Percentiles rank a stretch among this genome's conserved stretches.
Evolutionary conservation across 345 rosid species (phyloP).

Genomic region (Sonneratia alba): DNA sequence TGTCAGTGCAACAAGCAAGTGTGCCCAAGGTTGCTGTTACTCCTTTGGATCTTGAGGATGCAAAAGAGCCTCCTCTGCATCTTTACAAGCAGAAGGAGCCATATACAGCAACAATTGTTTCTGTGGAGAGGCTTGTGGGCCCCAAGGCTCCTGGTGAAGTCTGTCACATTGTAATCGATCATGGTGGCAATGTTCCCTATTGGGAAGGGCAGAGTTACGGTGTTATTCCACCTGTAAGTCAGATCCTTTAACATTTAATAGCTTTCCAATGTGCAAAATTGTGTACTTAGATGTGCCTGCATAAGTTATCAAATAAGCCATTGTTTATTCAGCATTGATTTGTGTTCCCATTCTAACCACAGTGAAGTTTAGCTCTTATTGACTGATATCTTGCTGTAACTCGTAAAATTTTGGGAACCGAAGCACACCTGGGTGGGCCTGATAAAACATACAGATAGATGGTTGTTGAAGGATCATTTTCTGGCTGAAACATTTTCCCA

Average conservation of each 20-base stretch:
- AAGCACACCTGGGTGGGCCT: neutral
- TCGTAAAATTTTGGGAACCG: neutral
- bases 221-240: constrained; percentile 95
- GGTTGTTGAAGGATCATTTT: neutral
- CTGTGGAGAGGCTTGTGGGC: constrained; percentile 90
- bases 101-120: constrained; percentile 80
- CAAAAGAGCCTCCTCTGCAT: constrained; percentile 70
- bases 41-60: constrained; percentile 66
- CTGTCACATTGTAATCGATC: constrained; percentile 93
- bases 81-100: constrained; percentile 79
- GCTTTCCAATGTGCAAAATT: neutral
- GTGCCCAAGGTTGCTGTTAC: constrained; percentile 61
- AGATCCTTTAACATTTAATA: neutral
- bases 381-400: neutral
- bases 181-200: constrained; percentile 85
- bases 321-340: neutral
- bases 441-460: neutral
- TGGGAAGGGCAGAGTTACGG: constrained; percentile 99
- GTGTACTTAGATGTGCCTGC: neutral
- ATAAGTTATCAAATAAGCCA: neutral
- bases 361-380: neutral
- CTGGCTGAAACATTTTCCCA: neutral
- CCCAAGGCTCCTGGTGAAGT: constrained; percentile 96
- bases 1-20: constrained; percentile 87
- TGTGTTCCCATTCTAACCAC: neutral